Percentiles rank a stretch among this genome's conserved stretches.
Conservation (phyloP, 192 early-diverging fungal species). For the Diversispora epigaea region DNA sequence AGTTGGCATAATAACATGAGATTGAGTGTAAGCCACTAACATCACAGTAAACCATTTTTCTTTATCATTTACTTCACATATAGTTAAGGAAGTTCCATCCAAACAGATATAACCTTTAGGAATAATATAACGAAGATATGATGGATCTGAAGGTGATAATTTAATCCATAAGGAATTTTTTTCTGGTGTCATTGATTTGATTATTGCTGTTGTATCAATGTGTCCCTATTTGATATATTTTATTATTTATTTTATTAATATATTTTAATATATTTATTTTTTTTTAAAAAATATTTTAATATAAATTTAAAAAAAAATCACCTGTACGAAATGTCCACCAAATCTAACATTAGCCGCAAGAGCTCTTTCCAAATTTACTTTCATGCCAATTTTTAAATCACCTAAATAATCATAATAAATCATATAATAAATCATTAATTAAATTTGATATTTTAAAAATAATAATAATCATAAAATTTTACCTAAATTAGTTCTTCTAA, state of each 20-base stretch:
- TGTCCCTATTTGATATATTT: constrained; percentile 63
- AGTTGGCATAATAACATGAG: constrained; percentile 73
- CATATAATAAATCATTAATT: background rate
- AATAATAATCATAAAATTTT: background rate
- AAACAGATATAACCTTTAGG: constrained; percentile 94
- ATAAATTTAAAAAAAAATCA: constrained; percentile 16
- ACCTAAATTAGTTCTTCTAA: constrained; percentile 91
- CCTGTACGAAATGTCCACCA: constrained; percentile 96
- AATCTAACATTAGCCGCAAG: constrained; percentile 83
- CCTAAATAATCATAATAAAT: constrained; percentile 43
- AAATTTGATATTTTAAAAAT: background rate
- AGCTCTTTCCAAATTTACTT: constrained; percentile 94
- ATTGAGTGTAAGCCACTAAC: constrained; percentile 94
- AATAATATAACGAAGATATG: constrained; percentile 79
- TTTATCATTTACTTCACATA: constrained; percentile 80
- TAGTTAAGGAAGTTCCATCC: constrained; percentile 94
- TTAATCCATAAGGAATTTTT: constrained; percentile 81
- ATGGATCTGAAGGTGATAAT: constrained; percentile 47
- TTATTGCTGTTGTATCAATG: constrained; percentile 81
- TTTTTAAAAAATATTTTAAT: too few relatives aligned
- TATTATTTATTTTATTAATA: background rate
- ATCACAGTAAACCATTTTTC: constrained; percentile 84
- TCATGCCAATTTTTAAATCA: constrained; percentile 69
- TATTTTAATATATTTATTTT: too few relatives aligned
- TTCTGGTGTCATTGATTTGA: constrained; percentile 77